Percentiles rank a stretch among this genome's conserved stretches.
phyloP scores from a whole-genome alignment of 352 stramenopile genomes.

The Phytophthora capsici region DNA sequence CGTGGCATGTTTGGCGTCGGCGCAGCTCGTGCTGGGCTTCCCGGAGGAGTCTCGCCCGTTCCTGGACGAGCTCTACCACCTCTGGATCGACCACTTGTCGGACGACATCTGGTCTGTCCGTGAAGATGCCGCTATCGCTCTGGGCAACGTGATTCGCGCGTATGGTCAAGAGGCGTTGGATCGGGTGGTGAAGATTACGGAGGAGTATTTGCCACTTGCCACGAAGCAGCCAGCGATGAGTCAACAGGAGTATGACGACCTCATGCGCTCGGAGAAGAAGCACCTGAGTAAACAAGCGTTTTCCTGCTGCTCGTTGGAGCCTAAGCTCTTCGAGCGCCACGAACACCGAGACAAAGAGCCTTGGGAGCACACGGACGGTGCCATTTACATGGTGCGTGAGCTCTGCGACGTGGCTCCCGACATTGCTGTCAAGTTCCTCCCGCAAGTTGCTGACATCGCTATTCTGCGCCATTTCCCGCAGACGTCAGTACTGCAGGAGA shows the following conservation, averaged over 20 bases:
- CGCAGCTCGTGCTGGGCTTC: slow-evolving; percentile 84
- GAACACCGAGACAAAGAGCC: slow-evolving; percentile 88
- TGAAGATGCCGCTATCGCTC: slow-evolving; percentile 94
- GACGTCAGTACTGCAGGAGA: slow-evolving; percentile 79
- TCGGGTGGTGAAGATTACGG: slow-evolving; percentile 73
- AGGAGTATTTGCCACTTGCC: slow-evolving; percentile 83
- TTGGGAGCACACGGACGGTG: slow-evolving; percentile 96
- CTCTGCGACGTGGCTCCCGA: slow-evolving; percentile 77
- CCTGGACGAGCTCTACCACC: slow-evolving; percentile 84
- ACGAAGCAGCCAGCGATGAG: slow-evolving; percentile 93
- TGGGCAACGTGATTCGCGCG: slow-evolving; percentile 93
- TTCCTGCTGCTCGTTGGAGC: slow-evolving; percentile 95
- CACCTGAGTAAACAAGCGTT: slow-evolving; percentile 95
- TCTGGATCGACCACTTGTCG: slow-evolving; percentile 96
- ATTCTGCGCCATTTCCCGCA: slow-evolving; percentile 83
- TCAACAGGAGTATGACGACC: slow-evolving; percentile 91
- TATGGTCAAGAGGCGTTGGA: slow-evolving; percentile 88
- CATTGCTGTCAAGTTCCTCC: slow-evolving; percentile 55
- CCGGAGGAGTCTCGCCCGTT: slow-evolving; percentile 88
- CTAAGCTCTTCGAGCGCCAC: slow-evolving; percentile 91
- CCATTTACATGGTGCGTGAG: slow-evolving; percentile 96
- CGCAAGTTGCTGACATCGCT: slow-evolving; percentile 68
- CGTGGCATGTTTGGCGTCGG: slow-evolving; percentile 92
- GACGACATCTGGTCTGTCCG: slow-evolving; percentile 98
- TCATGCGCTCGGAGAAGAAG: slow-evolving; percentile 91